These are phyloP conservation scores for Coffea eugenioides DNA, from an alignment of 257 asterid genomes.

Conservation along the genomic window DNA sequence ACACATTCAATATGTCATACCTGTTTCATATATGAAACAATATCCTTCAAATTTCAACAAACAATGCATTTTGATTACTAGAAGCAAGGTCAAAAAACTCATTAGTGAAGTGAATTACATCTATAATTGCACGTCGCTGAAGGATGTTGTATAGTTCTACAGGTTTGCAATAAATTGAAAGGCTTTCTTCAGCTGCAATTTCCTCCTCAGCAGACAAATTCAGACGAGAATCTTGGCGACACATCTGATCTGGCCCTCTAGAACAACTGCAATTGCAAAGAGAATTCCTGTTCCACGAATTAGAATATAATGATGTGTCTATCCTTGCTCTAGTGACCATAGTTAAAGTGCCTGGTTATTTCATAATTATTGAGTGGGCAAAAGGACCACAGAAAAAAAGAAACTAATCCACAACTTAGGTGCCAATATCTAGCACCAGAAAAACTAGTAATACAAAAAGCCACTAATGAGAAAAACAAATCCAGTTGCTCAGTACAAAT, in stretches of 20 bases:
- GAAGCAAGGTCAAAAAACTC: neutral
- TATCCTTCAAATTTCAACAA: neutral
- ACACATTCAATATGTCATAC: neutral
- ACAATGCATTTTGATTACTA: neutral
- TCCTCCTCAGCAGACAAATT: constrained; percentile 91
- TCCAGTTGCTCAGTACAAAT: neutral
- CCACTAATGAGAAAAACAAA: neutral
- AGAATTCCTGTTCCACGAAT: constrained; percentile 56
- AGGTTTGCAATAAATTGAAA: constrained; percentile 89
- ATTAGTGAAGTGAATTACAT: constrained; percentile 42
- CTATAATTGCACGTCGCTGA: constrained; percentile 81
- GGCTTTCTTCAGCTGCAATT: constrained; percentile 94
- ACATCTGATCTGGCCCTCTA: constrained; percentile 80
- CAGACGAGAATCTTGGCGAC: constrained; percentile 84
- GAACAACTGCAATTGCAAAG: constrained; percentile 86
- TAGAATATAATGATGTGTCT: constrained; percentile 34
- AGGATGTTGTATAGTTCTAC: constrained; percentile 91
- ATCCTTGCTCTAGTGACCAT: constrained; percentile 22
- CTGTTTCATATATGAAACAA: neutral
- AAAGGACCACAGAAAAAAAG: neutral
- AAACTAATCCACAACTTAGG: neutral
- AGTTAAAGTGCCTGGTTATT: constrained; percentile 26
- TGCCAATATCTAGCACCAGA: neutral
- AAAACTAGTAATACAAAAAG: neutral
- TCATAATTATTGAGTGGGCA: constrained; percentile 10